Evolutionary conservation across 2,329 filamentous ascomycete genomes (phyloP), one percentile per base, ranked within the genome.

Genomic region (Magnaporthiopsis rhizophila): DNA sequence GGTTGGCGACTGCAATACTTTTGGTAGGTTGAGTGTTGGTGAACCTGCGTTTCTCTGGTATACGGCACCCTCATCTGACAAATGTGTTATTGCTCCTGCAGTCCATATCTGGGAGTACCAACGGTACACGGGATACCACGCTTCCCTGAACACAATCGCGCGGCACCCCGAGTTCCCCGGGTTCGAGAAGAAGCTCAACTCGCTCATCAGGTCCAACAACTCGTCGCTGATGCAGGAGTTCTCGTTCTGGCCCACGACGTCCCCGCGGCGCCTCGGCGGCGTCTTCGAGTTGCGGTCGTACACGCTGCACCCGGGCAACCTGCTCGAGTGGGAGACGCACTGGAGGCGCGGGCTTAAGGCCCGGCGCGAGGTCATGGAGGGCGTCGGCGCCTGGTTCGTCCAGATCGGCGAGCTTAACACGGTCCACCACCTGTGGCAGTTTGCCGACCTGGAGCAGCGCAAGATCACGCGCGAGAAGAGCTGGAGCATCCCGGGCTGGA

Each of bases 41-140:
- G 2, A 5, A 8, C n/a, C 18, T 24, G 28, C 38, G 11, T 61
- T 53, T 7, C 8, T 53, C 7, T 9, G n/a, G 2, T n/a, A 4
- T 24, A 53, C 9, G 45, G n/a, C 9, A 8, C n/a, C 58, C 18
- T 21, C 3, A 58, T 61, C 26, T 28, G 6, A 59, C 12, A 34
- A 11, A 63, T 24, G 28, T 24, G 32, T 36, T 36, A 34, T 24
- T 11, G 6, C 58, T 63, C 58, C 15, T 58, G 63, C 71, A 98
- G 95, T 99, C 62, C 95, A 99, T 76, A 99, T 99, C 72, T 99
- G 95, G 95, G 95, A 99, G 77, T 99, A 99, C 77, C 93, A 98
- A 78, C 89, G 93, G 71, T 99, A 98, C 79, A 85, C 93, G 71
- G 95, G 95, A 66, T 98, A 98, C 77, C 95, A 99, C 77, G 87